Evolutionary conservation across 441 rosid species (phyloP).

Genomic region (Erodium trifolium): DNA sequence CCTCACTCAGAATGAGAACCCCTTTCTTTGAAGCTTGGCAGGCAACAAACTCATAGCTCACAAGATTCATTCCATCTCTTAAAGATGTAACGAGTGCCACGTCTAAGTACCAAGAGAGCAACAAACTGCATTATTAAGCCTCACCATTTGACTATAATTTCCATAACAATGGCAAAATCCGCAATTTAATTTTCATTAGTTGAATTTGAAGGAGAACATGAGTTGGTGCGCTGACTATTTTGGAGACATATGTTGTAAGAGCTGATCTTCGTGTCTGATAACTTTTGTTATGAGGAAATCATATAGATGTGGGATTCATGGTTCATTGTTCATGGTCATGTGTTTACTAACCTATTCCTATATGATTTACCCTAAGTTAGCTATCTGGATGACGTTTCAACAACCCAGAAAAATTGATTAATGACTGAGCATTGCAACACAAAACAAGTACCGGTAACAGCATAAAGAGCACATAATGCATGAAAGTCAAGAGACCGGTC

Average conservation of each 20-base stretch:
- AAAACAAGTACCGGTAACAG: slow-evolving; percentile 74
- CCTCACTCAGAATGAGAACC: slow-evolving; percentile 98
- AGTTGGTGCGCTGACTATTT: not conserved
- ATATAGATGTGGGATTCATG: too few relatives aligned
- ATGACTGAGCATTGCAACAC: not conserved
- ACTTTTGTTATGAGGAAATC: too few relatives aligned
- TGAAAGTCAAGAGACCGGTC: slow-evolving; percentile 93
- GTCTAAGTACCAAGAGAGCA: slow-evolving; percentile 36
- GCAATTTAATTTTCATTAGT: not conserved
- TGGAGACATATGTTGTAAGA: not conserved
- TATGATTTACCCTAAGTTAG: not conserved
- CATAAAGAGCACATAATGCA: slow-evolving; percentile 81
- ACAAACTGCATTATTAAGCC: not conserved
- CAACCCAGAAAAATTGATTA: not conserved
- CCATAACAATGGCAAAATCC: not conserved
- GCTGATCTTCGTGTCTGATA: not conserved
- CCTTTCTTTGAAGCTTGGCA: slow-evolving; percentile 98
- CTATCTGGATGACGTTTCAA: not conserved
- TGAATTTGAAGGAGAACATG: not conserved
- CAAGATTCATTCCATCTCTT: slow-evolving; percentile 99
- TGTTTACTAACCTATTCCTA: not conserved
- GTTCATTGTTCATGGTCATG: not conserved
- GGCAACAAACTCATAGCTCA: slow-evolving; percentile 96
- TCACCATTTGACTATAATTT: not conserved
- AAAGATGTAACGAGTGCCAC: slow-evolving; percentile 94